phyloP scores from a whole-genome alignment of 352 stramenopile genomes.

The Pythium biforme region DNA sequence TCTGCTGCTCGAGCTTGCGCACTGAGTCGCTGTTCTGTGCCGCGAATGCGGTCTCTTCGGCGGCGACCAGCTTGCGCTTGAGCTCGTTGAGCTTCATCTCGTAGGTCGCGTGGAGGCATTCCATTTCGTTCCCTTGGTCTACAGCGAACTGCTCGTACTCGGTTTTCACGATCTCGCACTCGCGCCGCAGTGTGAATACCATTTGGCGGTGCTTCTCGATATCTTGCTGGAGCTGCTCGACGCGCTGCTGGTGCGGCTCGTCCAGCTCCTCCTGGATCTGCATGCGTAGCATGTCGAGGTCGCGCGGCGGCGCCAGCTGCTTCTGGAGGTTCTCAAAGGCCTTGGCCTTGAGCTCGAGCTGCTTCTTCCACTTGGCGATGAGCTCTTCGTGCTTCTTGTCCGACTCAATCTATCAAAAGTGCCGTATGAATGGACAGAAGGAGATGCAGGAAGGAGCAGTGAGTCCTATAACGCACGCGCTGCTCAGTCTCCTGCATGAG shows the following conservation, averaged over 20 bases:
- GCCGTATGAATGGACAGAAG: not conserved
- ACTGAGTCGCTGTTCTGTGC: constrained; percentile 40
- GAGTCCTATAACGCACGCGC: constrained; percentile 37
- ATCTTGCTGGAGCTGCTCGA: constrained; percentile 61
- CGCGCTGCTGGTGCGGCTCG: constrained; percentile 63
- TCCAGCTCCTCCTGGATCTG: constrained; percentile 86
- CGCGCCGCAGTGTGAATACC: constrained; percentile 62
- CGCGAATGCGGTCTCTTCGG: constrained; percentile 41
- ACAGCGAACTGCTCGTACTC: constrained; percentile 85
- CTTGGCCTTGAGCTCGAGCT: constrained; percentile 76
- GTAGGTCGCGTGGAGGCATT: constrained; percentile 70
- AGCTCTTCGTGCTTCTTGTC: constrained; percentile 82
- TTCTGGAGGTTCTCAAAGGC: constrained; percentile 84
- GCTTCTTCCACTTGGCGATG: constrained; percentile 81
- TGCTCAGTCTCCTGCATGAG: constrained; percentile 83
- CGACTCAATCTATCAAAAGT: constrained; percentile 51
- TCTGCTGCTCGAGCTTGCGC: constrained; percentile 55
- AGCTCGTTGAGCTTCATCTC: constrained; percentile 57
- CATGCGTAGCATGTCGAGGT: constrained; percentile 78
- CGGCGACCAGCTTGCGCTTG: constrained; percentile 44
- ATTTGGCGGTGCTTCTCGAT: constrained; percentile 71
- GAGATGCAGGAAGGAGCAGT: not conserved
- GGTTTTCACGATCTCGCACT: constrained; percentile 79
- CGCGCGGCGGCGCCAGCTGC: constrained; percentile 75
- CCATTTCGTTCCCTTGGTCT: constrained; percentile 76